Percentiles rank a stretch among this genome's conserved stretches.
These are phyloP conservation scores for Yarrowia sp. DNA, from an alignment of 805 yeast species.

Conservation along the genomic window DNA sequence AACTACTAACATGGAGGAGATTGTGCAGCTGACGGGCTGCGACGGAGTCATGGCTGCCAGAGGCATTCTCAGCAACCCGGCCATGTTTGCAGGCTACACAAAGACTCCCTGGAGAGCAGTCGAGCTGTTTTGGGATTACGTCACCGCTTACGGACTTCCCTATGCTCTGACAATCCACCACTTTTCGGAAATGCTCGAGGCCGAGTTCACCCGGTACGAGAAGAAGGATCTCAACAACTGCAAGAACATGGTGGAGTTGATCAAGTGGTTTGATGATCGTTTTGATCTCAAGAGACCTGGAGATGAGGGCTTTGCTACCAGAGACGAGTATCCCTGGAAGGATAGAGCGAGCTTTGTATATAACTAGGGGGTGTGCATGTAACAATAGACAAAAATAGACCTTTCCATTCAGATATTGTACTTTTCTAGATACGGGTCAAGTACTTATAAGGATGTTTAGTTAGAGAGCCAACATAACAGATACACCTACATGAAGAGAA, in stretches of 20 bases:
- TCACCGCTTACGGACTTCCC: slow-evolving; percentile 82
- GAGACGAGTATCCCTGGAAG: slow-evolving; percentile 56
- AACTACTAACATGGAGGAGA: slow-evolving; percentile 66
- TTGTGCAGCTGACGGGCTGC: slow-evolving; percentile 70
- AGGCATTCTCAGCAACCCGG: slow-evolving; percentile 87
- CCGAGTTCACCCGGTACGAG: slow-evolving; percentile 56
- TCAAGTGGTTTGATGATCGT: slow-evolving; percentile 81
- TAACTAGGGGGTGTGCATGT: background rate
- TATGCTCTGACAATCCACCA: slow-evolving; percentile 87
- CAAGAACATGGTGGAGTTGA: slow-evolving; percentile 63
- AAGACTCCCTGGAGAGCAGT: slow-evolving; percentile 90
- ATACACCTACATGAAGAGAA: too few species aligned
- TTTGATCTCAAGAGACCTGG: slow-evolving; percentile 71
- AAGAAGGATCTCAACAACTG: slow-evolving; percentile 70
- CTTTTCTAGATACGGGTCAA: too few species aligned
- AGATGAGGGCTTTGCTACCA: slow-evolving; percentile 72
- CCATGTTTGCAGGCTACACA: slow-evolving; percentile 75
- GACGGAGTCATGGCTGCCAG: slow-evolving; percentile 97
- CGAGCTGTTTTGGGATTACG: slow-evolving; percentile 80
- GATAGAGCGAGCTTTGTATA: slow-evolving; percentile 22
- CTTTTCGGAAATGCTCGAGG: slow-evolving; percentile 81
- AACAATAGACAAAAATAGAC: too few species aligned
- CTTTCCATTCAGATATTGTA: too few species aligned
- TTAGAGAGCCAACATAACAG: too few species aligned
- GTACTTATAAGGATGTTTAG: too few species aligned